These are phyloP conservation scores for Iris pallida DNA, from an alignment of 116 monocot species.

Conservation along the genomic window DNA sequence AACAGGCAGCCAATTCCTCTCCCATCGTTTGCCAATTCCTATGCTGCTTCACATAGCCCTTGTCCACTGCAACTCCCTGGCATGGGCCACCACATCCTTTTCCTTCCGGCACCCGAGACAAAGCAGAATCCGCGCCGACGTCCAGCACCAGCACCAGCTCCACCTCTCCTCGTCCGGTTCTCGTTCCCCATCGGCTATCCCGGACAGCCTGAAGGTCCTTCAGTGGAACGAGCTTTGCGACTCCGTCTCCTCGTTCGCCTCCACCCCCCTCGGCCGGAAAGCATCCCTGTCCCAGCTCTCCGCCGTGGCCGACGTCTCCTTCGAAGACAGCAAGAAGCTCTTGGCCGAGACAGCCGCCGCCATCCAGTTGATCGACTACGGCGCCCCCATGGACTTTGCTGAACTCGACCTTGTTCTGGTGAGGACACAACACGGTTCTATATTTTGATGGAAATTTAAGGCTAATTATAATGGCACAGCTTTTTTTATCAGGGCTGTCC, in stretches of 20 bases:
- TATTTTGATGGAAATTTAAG: too few relatives aligned
- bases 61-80: too few relatives aligned
- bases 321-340: slow-evolving; percentile 52
- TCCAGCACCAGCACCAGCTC: slow-evolving; percentile 5
- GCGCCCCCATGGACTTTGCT: slow-evolving; percentile 50
- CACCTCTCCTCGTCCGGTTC: slow-evolving; percentile 14
- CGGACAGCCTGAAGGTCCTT: slow-evolving; percentile 59
- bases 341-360: slow-evolving; percentile 69
- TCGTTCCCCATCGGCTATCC: slow-evolving; percentile 13
- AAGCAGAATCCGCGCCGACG: too few relatives aligned
- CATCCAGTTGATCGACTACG: slow-evolving; percentile 53
- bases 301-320: slow-evolving; percentile 47
- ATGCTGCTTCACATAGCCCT: too few relatives aligned
- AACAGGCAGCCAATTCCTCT: too few relatives aligned
- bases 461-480: too few relatives aligned
- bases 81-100: too few relatives aligned
- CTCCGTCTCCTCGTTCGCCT: slow-evolving; percentile 70
- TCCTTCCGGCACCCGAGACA: too few relatives aligned
- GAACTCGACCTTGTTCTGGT: slow-evolving; percentile 50
- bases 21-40: too few relatives aligned
- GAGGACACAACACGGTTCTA: too few relatives aligned
- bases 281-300: slow-evolving; percentile 13
- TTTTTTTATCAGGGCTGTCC: too few relatives aligned
- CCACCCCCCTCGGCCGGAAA: slow-evolving; percentile 51
- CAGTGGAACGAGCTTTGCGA: slow-evolving; percentile 81